Percentiles rank a stretch among this genome's conserved stretches.
Conservation (phyloP, 2,329 filamentous ascomycete genomes). For the Apiospora koreana region DNA sequence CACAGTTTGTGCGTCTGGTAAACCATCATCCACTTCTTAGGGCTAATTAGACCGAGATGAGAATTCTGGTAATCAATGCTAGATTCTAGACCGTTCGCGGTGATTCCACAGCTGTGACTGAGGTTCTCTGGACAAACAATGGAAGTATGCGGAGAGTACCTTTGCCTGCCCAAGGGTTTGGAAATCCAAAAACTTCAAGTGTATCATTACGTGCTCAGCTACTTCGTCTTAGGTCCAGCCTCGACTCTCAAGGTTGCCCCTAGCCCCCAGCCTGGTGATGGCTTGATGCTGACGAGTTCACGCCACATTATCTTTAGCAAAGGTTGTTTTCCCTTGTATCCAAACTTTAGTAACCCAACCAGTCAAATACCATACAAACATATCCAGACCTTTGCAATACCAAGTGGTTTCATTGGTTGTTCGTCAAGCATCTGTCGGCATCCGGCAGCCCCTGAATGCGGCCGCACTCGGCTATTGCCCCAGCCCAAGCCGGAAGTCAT, state of each 20-base stretch:
- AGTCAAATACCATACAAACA: background rate
- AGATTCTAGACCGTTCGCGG: background rate
- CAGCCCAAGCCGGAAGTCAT: background rate
- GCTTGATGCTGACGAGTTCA: background rate
- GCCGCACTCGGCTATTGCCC: background rate
- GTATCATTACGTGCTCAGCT: background rate
- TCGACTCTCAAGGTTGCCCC: background rate
- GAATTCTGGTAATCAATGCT: too few relatives aligned
- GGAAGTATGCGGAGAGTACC: background rate
- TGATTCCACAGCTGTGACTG: fast-evolving
- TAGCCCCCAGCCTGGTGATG: background rate
- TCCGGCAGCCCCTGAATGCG: background rate
- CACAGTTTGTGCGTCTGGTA: background rate
- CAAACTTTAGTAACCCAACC: background rate
- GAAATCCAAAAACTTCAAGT: background rate
- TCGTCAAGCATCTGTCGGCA: background rate
- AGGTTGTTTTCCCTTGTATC: background rate
- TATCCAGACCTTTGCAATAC: background rate
- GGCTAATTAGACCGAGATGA: background rate
- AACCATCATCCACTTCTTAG: background rate
- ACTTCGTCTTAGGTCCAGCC: too few relatives aligned
- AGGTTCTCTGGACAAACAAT: too few relatives aligned
- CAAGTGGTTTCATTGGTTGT: background rate
- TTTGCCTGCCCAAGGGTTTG: background rate
- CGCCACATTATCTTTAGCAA: background rate